A percentile compares a stretch with the other conserved stretches of the same genome.
Evolutionary conservation across 495 filamentous ascomycete species (phyloP).

Genomic region (Alectoria sarmentosa): DNA sequence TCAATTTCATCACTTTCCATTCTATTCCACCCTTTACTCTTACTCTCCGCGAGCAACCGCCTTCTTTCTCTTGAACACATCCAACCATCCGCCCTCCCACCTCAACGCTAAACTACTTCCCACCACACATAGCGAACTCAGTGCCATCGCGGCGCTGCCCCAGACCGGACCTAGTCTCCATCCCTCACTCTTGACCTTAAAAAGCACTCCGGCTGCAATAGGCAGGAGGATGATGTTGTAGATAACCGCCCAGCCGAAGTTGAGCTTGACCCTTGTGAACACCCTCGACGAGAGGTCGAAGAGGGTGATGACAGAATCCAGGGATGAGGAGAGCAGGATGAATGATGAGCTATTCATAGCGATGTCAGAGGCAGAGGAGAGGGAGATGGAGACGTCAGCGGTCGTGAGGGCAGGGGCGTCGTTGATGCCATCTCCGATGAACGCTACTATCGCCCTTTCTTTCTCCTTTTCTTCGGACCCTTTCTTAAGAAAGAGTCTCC

Average conservation of each 20-base stretch:
- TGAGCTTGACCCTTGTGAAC: conserved; percentile 73
- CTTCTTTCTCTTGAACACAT: background rate
- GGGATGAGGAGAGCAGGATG: conserved; percentile 70
- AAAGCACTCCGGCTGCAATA: conserved; percentile 74
- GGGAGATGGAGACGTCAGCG: conserved; percentile 77
- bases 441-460: conserved; percentile 43
- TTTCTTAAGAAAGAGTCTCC: conserved; percentile 47
- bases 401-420: conserved; percentile 74
- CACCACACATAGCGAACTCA: conserved; percentile 77
- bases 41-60: background rate
- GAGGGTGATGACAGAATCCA: conserved; percentile 63
- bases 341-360: conserved; percentile 78
- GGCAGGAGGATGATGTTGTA: conserved; percentile 79
- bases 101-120: conserved; percentile 62
- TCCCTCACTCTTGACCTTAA: conserved; percentile 39
- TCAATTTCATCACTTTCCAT: background rate
- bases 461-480: conserved; percentile 30
- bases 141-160: conserved; percentile 81
- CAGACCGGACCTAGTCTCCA: conserved; percentile 67
- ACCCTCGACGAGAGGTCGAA: conserved; percentile 63
- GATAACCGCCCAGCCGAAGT: conserved; percentile 83
- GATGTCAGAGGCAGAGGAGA: conserved; percentile 78
- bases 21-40: background rate
- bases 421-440: conserved; percentile 84
- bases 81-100: conserved; percentile 27